These are phyloP conservation scores for Carpinus fangiana DNA, from an alignment of 306 rosid genomes.

Conservation along the genomic window DNA sequence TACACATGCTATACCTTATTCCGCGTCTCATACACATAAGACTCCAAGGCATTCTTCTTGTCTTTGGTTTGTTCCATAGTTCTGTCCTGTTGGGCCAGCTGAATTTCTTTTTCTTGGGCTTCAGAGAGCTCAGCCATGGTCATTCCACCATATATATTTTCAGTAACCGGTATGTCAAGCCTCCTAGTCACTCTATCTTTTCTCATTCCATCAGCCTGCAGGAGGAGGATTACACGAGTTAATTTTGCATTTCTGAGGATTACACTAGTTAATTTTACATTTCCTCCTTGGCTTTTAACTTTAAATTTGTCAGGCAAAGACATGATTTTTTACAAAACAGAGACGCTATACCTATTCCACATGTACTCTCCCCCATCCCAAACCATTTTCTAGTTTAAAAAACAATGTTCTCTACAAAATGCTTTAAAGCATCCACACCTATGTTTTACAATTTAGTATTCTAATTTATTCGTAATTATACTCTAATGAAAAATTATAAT, in stretches of 20 bases:
- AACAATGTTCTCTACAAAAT: not conserved
- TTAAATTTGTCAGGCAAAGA: not conserved
- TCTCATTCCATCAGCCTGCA: constrained; percentile 59
- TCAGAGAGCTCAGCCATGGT: constrained; percentile 63
- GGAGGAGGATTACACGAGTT: constrained; percentile 14
- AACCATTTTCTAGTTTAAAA: not conserved
- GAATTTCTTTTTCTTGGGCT: constrained; percentile 70
- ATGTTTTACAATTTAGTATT: not conserved
- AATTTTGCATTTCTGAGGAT: constrained; percentile 17
- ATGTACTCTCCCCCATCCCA: not conserved
- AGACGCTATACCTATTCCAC: not conserved
- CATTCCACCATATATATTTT: constrained; percentile 77
- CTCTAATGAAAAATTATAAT: not conserved
- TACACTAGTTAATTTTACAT: constrained; percentile 5
- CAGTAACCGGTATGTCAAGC: constrained; percentile 62
- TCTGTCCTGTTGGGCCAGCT: constrained; percentile 76
- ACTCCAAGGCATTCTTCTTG: constrained; percentile 86
- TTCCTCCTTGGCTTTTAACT: constrained; percentile 19
- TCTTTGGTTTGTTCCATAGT: constrained; percentile 82
- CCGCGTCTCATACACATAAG: constrained; percentile 92
- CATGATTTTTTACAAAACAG: not conserved
- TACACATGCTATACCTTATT: constrained; percentile 64
- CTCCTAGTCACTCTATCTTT: constrained; percentile 53
- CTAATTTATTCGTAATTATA: not conserved
- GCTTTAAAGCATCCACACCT: not conserved